These are phyloP conservation scores for Penicillium sp. DNA, from an alignment of 2,329 filamentous ascomycete genomes.

Conservation along the genomic window DNA sequence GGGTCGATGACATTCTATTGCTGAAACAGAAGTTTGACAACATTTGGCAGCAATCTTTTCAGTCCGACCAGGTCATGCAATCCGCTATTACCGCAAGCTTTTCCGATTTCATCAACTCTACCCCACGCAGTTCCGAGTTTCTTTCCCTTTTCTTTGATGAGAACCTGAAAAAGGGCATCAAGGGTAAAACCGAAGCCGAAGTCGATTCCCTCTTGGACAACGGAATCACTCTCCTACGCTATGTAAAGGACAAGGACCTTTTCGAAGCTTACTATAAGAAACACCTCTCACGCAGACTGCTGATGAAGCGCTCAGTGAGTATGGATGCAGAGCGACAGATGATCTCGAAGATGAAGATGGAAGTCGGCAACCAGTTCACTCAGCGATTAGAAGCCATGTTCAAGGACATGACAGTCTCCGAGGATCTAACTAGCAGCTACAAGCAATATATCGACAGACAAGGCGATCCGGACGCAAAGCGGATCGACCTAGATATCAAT, in stretches of 20 bases:
- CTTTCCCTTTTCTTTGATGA: conserved; percentile 97
- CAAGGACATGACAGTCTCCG: conserved; percentile 88
- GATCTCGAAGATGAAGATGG: conserved; percentile 95
- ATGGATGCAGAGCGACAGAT: conserved; percentile 94
- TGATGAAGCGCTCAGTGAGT: conserved; percentile 88
- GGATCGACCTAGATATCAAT: conserved; percentile 79
- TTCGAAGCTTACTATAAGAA: conserved; percentile 99
- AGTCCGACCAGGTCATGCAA: conserved; percentile 76
- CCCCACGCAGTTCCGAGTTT: conserved; percentile 82
- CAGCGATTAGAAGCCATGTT: conserved; percentile 96
- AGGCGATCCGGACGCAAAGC: conserved; percentile 62
- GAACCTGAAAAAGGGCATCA: conserved; percentile 90
- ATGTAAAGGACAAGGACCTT: conserved; percentile 88
- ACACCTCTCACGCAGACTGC: conserved; percentile 83
- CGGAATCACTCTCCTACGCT: conserved; percentile 84
- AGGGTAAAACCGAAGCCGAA: conserved; percentile 88
- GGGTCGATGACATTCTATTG: conserved; percentile 87
- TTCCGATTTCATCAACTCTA: conserved; percentile 91
- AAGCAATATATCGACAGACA: conserved; percentile 68
- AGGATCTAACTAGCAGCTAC: conserved; percentile 79
- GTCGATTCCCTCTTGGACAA: conserved; percentile 85
- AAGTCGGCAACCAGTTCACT: conserved; percentile 93
- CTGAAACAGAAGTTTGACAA: conserved; percentile 90
- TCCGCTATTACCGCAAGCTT: conserved; percentile 86
- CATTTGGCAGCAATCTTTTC: conserved; percentile 75